Base-by-base conservation (phyloP, 306 rosid genomes). In the Comarum palustre region DNA sequence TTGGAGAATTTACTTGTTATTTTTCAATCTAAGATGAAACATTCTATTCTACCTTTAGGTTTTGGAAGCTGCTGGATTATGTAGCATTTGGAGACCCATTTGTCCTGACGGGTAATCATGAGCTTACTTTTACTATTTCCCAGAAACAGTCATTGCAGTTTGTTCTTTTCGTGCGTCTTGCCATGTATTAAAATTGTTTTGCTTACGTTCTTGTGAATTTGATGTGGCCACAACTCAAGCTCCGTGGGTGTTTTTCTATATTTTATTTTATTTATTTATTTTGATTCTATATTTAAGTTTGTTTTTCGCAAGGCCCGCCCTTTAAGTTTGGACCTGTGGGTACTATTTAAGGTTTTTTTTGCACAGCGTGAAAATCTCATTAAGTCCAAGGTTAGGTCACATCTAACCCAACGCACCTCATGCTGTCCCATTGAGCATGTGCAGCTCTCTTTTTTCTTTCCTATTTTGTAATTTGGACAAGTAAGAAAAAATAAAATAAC, bases 31-130 rank as follows among this genome's bases (percentile, higher is more conserved):
- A 41, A 71, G 59, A 55, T 50, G 38, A 66, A 6, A 52, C 48
- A 17, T 24, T 46, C 17, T 83, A 68, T 79, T 52, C 4, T 72
- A 73, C 67, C 69, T 81, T 71, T 79, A 94, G 97, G 85, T 11
- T 73, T 50, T 77, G 6, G 86, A 87, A 79, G 91, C 81, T 61
- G 77, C 75, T 24, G 87, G 83, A 79, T 81, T 83, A 66, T 94
- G 92, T 75, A 89, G 92, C 90, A 90, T 94, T 78, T 94, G 99
- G 99, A 89, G 99, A 81, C 97, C 97, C 68, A 52, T 74, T 57
- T 94, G 97, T 82, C 97, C 95, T 4, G 86, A 86, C n/a, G 97
- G 99, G 99, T 94, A 94, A 85, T 58, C 69, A 25, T 58, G n/a
- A 72, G 62, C 63, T 46, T 38, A 32, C 61, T 2, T 81, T 77